phyloP scores from a whole-genome alignment of 306 rosid genomes.

The Rosa multiflora region DNA sequence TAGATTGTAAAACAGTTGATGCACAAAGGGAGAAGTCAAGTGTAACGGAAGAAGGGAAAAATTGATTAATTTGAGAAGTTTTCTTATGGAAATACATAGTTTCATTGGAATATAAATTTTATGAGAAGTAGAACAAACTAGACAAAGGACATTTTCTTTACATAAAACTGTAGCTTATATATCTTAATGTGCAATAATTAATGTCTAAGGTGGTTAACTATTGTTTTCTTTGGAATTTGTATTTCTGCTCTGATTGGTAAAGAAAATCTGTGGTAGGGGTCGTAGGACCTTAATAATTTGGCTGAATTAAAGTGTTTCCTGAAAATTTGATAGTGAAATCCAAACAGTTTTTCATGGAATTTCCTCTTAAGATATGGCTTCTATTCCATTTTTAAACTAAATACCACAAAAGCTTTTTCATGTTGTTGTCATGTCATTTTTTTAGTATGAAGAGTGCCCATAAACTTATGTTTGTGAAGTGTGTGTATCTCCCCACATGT shows the following conservation, averaged over 20 bases:
- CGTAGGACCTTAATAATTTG: background rate
- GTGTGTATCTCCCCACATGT: background rate
- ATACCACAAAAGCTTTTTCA: background rate
- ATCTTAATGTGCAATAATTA: background rate
- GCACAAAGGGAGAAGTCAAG: constrained; percentile 3
- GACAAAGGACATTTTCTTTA: background rate
- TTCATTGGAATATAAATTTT: background rate
- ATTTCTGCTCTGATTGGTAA: background rate
- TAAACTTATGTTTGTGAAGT: background rate
- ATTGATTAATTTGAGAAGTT: background rate
- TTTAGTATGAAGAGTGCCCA: background rate
- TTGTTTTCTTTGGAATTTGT: background rate
- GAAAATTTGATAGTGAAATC: background rate
- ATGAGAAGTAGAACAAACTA: background rate
- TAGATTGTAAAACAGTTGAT: background rate
- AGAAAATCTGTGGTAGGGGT: background rate
- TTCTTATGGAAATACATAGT: background rate
- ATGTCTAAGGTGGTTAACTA: background rate
- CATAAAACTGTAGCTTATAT: background rate
- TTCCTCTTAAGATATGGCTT: background rate
- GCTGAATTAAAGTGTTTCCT: background rate
- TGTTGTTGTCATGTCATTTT: background rate
- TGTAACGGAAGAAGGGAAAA: background rate
- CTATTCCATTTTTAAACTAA: background rate
- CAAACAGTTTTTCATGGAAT: background rate